phyloP scores from a whole-genome alignment of 306 rosid species.

The Ormosia emarginata region DNA sequence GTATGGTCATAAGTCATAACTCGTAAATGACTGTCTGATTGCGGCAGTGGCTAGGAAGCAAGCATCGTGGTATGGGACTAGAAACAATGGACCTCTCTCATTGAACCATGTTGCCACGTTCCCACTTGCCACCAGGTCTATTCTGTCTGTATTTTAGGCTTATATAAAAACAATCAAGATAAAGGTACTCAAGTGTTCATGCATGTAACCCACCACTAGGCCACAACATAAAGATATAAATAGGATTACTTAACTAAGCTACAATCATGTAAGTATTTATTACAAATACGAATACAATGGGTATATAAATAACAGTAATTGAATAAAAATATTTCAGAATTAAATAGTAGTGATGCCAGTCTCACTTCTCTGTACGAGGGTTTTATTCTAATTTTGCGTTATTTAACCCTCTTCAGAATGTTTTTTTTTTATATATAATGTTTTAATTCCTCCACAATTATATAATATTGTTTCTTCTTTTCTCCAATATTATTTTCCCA shows the following conservation, averaged over 20 bases:
- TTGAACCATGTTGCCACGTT: neutral
- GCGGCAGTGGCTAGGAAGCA: neutral
- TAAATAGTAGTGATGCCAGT: neutral
- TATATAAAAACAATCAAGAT: neutral
- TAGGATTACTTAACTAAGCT: neutral
- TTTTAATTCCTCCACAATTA: neutral
- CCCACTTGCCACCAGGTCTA: neutral
- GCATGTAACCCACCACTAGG: neutral
- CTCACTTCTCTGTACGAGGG: neutral
- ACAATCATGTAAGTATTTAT: neutral
- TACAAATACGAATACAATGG: neutral
- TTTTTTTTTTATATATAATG: too few species aligned
- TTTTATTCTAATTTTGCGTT: neutral
- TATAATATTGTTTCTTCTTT: neutral
- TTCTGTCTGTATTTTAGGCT: neutral
- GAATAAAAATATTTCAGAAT: neutral
- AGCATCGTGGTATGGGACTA: neutral
- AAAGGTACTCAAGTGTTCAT: neutral
- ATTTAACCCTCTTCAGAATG: neutral
- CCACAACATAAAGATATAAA: neutral
- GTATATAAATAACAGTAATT: neutral
- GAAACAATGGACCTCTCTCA: constrained; percentile 19
- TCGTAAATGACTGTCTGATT: neutral
- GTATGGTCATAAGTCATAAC: neutral
- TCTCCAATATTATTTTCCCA: neutral